Conservation (phyloP, 495 filamentous ascomycete genomes). For the Bacidia rubella region DNA sequence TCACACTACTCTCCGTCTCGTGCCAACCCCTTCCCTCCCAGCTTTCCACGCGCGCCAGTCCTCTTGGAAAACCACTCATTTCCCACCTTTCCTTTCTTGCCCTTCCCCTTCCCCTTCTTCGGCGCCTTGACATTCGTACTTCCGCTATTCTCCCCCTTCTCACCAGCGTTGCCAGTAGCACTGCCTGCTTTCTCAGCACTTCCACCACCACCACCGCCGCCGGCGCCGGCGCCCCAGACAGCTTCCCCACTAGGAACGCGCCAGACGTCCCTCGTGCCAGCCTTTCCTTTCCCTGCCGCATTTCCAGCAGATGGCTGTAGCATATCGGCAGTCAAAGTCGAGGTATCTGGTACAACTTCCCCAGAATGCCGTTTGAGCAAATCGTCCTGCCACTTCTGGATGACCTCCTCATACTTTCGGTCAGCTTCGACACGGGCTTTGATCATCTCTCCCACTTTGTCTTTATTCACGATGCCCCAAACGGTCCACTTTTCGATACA, state of each 20-base stretch:
- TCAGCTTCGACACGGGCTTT: not conserved
- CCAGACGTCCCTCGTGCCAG: conserved; percentile 4
- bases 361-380: not conserved
- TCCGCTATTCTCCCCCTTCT: too few relatives aligned
- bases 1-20: too few relatives aligned
- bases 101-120: not conserved
- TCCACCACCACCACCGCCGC: not conserved
- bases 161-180: too few relatives aligned
- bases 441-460: not conserved
- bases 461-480: not conserved
- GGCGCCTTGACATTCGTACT: too few relatives aligned
- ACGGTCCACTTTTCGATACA: not conserved
- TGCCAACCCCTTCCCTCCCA: too few relatives aligned
- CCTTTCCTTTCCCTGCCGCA: not conserved
- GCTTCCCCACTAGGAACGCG: conserved; percentile 2
- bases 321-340: too few relatives aligned
- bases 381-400: not conserved
- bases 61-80: too few relatives aligned
- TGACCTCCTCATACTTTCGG: not conserved
- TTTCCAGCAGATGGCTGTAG: not conserved
- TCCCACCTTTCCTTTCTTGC: too few relatives aligned
- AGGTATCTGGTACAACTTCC: not conserved
- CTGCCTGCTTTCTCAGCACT: not conserved
- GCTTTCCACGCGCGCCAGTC: too few relatives aligned
- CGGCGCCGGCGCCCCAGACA: not conserved